Base-by-base conservation (phyloP, 1,139 yeast species). In the Candida buenavistaensis region DNA sequence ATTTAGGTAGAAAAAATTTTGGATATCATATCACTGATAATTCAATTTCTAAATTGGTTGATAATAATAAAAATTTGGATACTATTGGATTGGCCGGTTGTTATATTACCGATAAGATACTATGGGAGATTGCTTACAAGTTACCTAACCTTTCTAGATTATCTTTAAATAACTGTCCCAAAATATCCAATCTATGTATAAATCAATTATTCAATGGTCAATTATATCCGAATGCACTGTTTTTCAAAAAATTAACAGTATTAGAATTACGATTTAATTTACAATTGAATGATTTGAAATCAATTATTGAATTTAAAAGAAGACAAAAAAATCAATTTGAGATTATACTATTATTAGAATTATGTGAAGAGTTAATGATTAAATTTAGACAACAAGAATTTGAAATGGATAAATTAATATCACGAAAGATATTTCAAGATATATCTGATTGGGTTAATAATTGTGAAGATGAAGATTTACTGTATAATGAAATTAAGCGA, bases 71-170 rank as follows among this genome's bases (percentile, higher is more conserved):
- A 3, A 55, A 66, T 10, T 62, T 89, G 27, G 68, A 68, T 32
- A 89, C 97, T 0, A 66, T 90, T 31, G 97, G 97, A 0, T 62
- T 88, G 11, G 96, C 97, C 0, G 97, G 97, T 6, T 87, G 96
- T 55, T 68, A 75, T 37, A 72, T 90, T 17, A 77, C 85, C 13
- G 96, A 90, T 60, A 71, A 78, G 31, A 69, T 84, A 5, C 62
- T 90, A 16, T 87, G 95, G 95, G 92, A 85, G 50, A 62, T 89
- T 29, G 92, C 92, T 0, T 57, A 73, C 15, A 59, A 68, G 41
- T 73, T 40, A 16, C 85, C 39, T 83, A 51, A 62, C 3, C 52
- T 90, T 5, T 80, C 79, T 49, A 69, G 97, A 36, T 63, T 90
- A 24, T 84, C 95, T 9, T 57, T 90, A 30, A 90, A 90, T 58